phyloP scores from a whole-genome alignment of 1,284 basidiomycete species.

The Takashimella koratensis region DNA sequence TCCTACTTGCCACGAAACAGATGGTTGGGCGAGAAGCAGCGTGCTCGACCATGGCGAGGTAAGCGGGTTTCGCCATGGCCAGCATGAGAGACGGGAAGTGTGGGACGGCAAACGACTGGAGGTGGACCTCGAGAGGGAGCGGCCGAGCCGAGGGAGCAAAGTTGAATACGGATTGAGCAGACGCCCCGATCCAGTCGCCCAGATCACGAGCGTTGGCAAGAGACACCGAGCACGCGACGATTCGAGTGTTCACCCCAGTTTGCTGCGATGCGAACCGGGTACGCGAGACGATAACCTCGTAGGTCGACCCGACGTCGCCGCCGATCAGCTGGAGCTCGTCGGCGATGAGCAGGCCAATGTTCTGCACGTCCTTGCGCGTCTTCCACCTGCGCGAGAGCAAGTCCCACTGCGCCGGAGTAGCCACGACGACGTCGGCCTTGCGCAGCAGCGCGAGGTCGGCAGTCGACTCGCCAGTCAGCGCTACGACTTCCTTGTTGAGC shows the following conservation, averaged over 20 bases:
- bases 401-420: constrained; percentile 93
- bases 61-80: constrained; percentile 97
- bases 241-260: constrained; percentile 82
- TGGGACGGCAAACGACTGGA: constrained; percentile 91
- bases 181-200: constrained; percentile 96
- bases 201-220: constrained; percentile 94
- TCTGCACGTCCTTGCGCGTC: constrained; percentile 89
- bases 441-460: constrained; percentile 87
- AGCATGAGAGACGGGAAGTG: constrained; percentile 99
- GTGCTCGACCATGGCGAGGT: constrained; percentile 87
- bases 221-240: constrained; percentile 90
- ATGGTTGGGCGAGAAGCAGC: constrained; percentile 83
- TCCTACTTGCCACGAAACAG: constrained; percentile 86
- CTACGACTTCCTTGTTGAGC: constrained; percentile 86
- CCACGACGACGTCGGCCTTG: constrained; percentile 85
- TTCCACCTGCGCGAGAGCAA: constrained; percentile 94
- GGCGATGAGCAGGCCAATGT: constrained; percentile 84
- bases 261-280: constrained; percentile 96
- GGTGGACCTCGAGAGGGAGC: constrained; percentile 93
- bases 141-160: constrained; percentile 94
- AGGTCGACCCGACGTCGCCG: constrained; percentile 87
- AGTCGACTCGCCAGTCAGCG: constrained; percentile 90
- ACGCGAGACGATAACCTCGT: constrained; percentile 91
- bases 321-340: constrained; percentile 95
- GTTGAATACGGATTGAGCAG: constrained; percentile 92